Conservation (phyloP, 768 basidiomycete genomes). For the Suillus cothurnatus region DNA sequence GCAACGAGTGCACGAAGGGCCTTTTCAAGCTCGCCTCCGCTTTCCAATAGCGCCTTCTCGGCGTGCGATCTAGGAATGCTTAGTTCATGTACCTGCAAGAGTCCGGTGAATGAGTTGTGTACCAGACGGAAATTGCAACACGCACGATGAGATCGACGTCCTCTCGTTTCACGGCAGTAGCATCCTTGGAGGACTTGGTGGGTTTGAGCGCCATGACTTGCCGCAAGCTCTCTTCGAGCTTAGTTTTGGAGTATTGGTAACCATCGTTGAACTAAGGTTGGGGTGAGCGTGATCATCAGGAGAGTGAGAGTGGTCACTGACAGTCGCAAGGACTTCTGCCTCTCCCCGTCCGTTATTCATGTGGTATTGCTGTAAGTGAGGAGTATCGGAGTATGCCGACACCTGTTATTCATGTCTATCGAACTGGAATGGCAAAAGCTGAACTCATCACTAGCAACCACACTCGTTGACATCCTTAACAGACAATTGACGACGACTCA, state of each 20-base stretch:
- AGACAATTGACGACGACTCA: conserved; percentile 66
- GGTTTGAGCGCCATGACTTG: conserved; percentile 54
- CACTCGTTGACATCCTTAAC: conserved; percentile 78
- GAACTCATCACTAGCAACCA: conserved; percentile 67
- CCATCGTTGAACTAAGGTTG: conserved; percentile 51
- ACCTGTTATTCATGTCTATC: conserved; percentile 69
- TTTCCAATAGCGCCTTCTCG: conserved; percentile 32
- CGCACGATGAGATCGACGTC: conserved; percentile 32
- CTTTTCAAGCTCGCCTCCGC: conserved; percentile 31
- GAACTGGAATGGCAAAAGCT: conserved; percentile 93
- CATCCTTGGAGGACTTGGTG: conserved; percentile 48
- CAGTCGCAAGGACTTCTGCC: conserved; percentile 15
- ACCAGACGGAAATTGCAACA: background rate
- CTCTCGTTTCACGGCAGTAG: conserved; percentile 26
- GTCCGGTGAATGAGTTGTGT: background rate
- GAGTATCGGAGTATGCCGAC: conserved; percentile 2
- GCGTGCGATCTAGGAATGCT: conserved; percentile 31
- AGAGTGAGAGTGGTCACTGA: background rate
- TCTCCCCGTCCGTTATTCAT: conserved; percentile 20
- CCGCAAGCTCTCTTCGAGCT: conserved; percentile 42
- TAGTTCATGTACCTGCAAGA: conserved; percentile 30
- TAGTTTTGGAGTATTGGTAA: conserved; percentile 44
- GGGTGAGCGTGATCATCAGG: conserved; percentile 15
- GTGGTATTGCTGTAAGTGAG: conserved; percentile 5
- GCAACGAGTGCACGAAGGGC: conserved; percentile 29